Base-by-base conservation (phyloP, 768 basidiomycete genomes). In the Bullera alba region DNA sequence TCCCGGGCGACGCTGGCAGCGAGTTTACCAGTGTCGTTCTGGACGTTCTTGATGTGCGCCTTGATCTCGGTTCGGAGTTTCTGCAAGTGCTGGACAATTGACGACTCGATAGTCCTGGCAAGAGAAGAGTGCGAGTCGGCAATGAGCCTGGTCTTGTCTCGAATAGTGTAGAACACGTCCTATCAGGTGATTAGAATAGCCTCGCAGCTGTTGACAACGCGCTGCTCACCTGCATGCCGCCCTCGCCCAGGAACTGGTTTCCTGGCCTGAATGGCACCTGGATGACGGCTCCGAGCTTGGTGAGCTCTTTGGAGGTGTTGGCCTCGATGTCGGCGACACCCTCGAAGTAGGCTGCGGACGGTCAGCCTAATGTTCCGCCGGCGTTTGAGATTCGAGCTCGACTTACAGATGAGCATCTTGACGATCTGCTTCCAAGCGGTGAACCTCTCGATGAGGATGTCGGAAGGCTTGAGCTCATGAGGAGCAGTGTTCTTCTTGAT, bases 161-260 rank as follows among this genome's bases (percentile, higher is more conserved):
- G 83, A 54, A 99, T 83, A 51, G 77, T 79, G 74, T 90, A 97
- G 74, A 85, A 97, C 16, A 95, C 81, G 66, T 96, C 93, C 86
- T 90, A 53, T n/a, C 23, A 45, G 6, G n/a, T 17, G 16, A 34
- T 47, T 17, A 7, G 46, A 16, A 8, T 34, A 27, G 14, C 21
- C 27, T 23, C 12, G 27, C 12, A 25, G 32, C 7, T 7, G 34
- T 44, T 21, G 23, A n/a, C n/a, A n/a, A n/a, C n/a, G n/a, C 23
- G 45, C 15, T 26, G 14, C 68, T 63, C 50, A 70, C 58, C 79
- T 92, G 89, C 42, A 99, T 76, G 42, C 95, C 93, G 12, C 87
- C 88, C 72, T 97, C 91, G n/a, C 95, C 95, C 3, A 99, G 78
- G 69, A 99, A 99, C 76, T 97, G 93, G 74, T 95, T 93, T 5